A percentile compares a stretch with the other conserved stretches of the same genome.
Evolutionary conservation across 192 early-diverging fungal species (phyloP).

Genomic region (Jimgerdemannia lactiflua): DNA sequence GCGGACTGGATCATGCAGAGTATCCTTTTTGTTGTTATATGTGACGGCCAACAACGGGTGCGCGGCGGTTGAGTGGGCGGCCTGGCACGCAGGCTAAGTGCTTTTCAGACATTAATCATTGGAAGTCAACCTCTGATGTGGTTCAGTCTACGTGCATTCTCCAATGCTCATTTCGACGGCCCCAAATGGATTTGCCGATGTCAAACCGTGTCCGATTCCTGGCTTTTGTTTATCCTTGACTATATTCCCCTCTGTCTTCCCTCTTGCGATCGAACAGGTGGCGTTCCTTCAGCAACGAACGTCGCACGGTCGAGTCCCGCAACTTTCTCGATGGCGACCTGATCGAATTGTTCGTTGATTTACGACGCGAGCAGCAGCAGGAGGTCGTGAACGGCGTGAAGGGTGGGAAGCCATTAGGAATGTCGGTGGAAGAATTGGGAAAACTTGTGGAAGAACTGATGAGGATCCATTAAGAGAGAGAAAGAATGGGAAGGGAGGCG

Average conservation of each 20-base stretch:
- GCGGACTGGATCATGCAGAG: constrained; percentile 55
- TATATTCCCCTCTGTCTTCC: constrained; percentile 3
- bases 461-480: constrained; percentile 45
- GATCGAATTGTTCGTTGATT: constrained; percentile 80
- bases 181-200: background rate
- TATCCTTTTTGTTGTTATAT: constrained; percentile 2
- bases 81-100: no score
- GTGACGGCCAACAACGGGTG: constrained; percentile 2
- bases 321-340: constrained; percentile 90
- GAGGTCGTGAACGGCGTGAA: constrained; percentile 30
- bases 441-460: constrained; percentile 58
- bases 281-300: constrained; percentile 61
- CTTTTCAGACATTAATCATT: no score
- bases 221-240: constrained; percentile 1
- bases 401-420: constrained; percentile 22
- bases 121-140: no score
- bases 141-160: no score
- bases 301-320: constrained; percentile 33
- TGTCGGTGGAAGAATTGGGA: constrained; percentile 45
- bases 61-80: background rate
- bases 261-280: constrained; percentile 37
- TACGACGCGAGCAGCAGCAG: constrained; percentile 45
- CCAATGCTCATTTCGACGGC: no score
- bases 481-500: no score
- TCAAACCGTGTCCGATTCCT: constrained; percentile 1